These are phyloP conservation scores for Backusella luteola DNA, from an alignment of 192 early-diverging fungal genomes.

Conservation along the genomic window DNA sequence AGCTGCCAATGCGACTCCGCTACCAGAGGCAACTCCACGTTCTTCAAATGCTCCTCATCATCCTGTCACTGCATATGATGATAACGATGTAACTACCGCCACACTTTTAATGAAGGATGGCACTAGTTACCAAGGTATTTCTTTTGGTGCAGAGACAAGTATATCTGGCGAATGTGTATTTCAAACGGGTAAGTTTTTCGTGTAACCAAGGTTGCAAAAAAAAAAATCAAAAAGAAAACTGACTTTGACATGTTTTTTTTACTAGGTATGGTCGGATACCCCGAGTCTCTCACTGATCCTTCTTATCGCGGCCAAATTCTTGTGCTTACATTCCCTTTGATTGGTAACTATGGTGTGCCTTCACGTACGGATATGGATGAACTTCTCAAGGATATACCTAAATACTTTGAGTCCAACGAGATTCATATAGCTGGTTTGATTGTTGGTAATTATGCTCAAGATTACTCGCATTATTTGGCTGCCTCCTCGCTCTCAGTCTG, in stretches of 20 bases:
- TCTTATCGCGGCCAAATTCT: slow-evolving; percentile 98
- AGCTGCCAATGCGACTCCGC: slow-evolving; percentile 26
- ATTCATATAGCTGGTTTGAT: slow-evolving; percentile 94
- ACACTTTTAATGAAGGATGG: slow-evolving; percentile 88
- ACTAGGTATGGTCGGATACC: slow-evolving; percentile 94
- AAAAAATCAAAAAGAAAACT: neutral
- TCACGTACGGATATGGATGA: slow-evolving; percentile 81
- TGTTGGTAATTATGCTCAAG: slow-evolving; percentile 87
- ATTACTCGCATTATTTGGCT: slow-evolving; percentile 94
- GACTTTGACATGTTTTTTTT: neutral
- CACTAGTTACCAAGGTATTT: slow-evolving; percentile 79
- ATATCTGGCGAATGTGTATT: slow-evolving; percentile 98
- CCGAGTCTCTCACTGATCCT: slow-evolving; percentile 98
- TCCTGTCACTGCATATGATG: slow-evolving; percentile 31
- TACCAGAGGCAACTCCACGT: slow-evolving; percentile 24
- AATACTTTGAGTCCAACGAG: slow-evolving; percentile 93
- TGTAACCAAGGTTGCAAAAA: neutral
- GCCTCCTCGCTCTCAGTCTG: slow-evolving; percentile 79
- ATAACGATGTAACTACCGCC: slow-evolving; percentile 48
- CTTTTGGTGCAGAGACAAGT: slow-evolving; percentile 92
- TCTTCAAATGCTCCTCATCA: slow-evolving; percentile 40
- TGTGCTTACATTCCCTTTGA: slow-evolving; percentile 94
- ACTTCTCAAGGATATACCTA: slow-evolving; percentile 81
- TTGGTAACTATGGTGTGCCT: slow-evolving; percentile 99
- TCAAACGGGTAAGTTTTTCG: slow-evolving; percentile 78